Evolutionary conservation across 1,284 basidiomycete genomes (phyloP).

Genomic region (Puccinia polysora): DNA sequence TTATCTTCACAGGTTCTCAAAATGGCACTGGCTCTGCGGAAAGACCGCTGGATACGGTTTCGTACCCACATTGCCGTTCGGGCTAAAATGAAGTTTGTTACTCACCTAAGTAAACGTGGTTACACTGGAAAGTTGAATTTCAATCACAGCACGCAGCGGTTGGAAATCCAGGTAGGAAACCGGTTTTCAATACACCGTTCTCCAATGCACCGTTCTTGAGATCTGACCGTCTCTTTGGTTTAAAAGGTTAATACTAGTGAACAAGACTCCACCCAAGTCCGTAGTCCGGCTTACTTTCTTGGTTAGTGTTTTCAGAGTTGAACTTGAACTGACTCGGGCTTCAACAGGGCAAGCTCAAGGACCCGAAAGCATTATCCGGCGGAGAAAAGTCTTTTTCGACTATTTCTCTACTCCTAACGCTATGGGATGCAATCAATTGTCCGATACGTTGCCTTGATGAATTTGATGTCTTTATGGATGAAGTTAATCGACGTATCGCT

Average conservation of each 20-base stretch:
- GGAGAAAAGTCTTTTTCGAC: conserved; percentile 98
- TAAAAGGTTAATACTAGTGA: conserved; percentile 31
- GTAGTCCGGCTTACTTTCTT: neutral
- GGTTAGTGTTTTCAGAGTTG: conserved; percentile 44
- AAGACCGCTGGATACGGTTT: conserved; percentile 77
- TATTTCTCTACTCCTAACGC: conserved; percentile 80
- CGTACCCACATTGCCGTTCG: conserved; percentile 76
- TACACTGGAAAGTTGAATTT: conserved; percentile 59
- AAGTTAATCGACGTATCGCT: conserved; percentile 80
- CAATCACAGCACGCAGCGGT: conserved; percentile 66
- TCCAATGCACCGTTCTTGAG: neutral
- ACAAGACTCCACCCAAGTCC: conserved; percentile 43
- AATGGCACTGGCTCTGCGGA: conserved; percentile 63
- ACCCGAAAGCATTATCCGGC: conserved; percentile 66
- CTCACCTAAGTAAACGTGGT: conserved; percentile 75
- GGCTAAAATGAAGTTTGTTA: conserved; percentile 74
- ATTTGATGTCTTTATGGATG: conserved; percentile 86
- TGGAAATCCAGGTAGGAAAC: conserved; percentile 64
- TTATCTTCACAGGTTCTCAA: conserved; percentile 15
- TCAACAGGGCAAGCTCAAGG: conserved; percentile 15
- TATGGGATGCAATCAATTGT: conserved; percentile 93
- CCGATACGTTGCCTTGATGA: conserved; percentile 87
- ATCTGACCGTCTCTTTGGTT: neutral
- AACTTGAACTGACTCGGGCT: neutral
- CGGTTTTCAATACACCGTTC: neutral